Conservation (phyloP, 805 yeast genomes). For the Hermanozyma aechmeae region DNA sequence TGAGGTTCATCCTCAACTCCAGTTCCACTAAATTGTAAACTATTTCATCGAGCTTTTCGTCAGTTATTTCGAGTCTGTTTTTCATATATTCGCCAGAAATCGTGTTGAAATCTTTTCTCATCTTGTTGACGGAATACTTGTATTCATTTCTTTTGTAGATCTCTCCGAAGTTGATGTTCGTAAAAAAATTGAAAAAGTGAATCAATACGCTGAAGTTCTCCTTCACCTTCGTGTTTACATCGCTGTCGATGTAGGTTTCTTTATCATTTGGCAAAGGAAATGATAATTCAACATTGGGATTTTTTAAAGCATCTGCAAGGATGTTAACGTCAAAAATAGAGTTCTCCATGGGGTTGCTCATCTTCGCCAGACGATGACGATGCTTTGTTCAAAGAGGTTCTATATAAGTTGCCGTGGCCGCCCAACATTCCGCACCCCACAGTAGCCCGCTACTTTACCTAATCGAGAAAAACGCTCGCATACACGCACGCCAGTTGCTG, state of each 20-base stretch:
- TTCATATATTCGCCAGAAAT: conserved; percentile 21
- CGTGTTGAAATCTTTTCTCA: conserved; percentile 17
- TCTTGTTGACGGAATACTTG: conserved; percentile 24
- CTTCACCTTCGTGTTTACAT: conserved; percentile 18
- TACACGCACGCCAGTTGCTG: too few species aligned
- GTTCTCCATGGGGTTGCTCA: neutral
- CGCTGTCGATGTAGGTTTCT: conserved; percentile 18
- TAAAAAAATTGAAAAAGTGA: conserved; percentile 22
- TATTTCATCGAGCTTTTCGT: conserved; percentile 25
- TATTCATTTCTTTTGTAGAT: conserved; percentile 27
- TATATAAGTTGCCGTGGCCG: neutral
- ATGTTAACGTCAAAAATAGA: conserved; percentile 28
- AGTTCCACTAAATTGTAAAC: conserved; percentile 24
- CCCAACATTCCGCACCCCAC: conserved; percentile 7
- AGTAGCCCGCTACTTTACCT: too few species aligned
- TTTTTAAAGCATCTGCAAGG: conserved; percentile 20
- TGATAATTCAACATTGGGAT: conserved; percentile 22
- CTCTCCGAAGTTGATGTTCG: conserved; percentile 17
- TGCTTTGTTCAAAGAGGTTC: neutral
- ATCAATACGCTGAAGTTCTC: conserved; percentile 17
- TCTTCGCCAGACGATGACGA: neutral
- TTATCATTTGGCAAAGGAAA: conserved; percentile 32
- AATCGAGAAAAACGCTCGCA: too few species aligned
- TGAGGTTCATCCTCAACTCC: conserved; percentile 29
- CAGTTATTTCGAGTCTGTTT: conserved; percentile 23